These are phyloP conservation scores for Blastobotrys malaysiensis DNA, from an alignment of 1,139 yeast genomes.

Conservation along the genomic window DNA sequence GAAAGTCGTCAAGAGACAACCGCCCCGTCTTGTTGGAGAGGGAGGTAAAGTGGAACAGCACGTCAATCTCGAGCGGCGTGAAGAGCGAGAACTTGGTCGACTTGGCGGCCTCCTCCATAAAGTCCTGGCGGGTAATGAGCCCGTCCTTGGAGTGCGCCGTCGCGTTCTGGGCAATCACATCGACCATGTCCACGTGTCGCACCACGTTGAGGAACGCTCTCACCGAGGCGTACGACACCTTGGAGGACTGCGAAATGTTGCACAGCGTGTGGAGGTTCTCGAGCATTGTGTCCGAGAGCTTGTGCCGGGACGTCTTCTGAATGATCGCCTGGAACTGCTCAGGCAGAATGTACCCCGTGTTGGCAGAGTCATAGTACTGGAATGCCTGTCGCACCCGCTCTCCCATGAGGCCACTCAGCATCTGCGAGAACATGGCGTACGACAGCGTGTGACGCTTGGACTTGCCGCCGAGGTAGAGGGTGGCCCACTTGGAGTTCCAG, in stretches of 20 bases:
- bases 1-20: conserved; percentile 37
- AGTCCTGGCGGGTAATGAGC: conserved; percentile 36
- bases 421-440: conserved; percentile 41
- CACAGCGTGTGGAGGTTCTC: conserved; percentile 37
- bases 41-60: conserved; percentile 41
- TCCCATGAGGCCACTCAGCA: conserved; percentile 41
- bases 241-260: conserved; percentile 31
- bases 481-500: conserved; percentile 41
- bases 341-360: conserved; percentile 39
- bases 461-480: conserved; percentile 38
- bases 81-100: conserved; percentile 39
- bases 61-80: conserved; percentile 43
- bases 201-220: conserved; percentile 42
- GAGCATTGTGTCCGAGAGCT: conserved; percentile 38
- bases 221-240: conserved; percentile 40
- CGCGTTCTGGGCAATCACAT: conserved; percentile 35
- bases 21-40: conserved; percentile 34
- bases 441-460: conserved; percentile 37
- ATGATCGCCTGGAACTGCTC: conserved; percentile 39
- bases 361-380: conserved; percentile 33
- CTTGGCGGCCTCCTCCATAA: conserved; percentile 38
- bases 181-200: conserved; percentile 40
- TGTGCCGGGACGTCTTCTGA: conserved; percentile 37
- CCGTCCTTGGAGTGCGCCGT: conserved; percentile 33
- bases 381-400: conserved; percentile 45